Evolutionary conservation across 768 basidiomycete genomes (phyloP).

Genomic region (Trametes coccinea): DNA sequence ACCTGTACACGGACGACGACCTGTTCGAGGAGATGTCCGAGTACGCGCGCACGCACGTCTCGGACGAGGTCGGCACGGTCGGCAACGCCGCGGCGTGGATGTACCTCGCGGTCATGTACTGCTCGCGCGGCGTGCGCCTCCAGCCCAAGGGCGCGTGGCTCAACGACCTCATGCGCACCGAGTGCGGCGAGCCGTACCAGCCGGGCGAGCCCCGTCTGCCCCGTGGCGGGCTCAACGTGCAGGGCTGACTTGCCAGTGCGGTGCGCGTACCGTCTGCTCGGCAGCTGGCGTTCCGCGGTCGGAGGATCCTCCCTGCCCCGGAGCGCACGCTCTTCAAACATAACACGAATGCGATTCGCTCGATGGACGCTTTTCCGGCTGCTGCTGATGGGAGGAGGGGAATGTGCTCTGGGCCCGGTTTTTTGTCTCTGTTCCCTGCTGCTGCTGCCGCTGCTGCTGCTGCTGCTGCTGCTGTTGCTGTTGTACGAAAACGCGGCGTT

Average conservation of each 20-base stretch:
- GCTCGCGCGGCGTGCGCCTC: conserved; percentile 67
- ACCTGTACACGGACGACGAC: conserved; percentile 73
- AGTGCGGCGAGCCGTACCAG: conserved; percentile 70
- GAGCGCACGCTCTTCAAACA: neutral
- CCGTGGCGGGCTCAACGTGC: conserved; percentile 57
- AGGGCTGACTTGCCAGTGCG: conserved; percentile 39
- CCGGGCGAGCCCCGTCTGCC: conserved; percentile 73
- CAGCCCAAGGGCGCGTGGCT: conserved; percentile 83
- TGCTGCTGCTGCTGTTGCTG: neutral
- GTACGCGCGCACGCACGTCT: conserved; percentile 69
- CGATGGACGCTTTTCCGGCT: conserved; percentile 3
- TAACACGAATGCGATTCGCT: neutral
- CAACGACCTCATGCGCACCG: conserved; percentile 76
- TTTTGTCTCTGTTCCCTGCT: neutral
- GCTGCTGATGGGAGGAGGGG: neutral
- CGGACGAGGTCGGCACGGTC: conserved; percentile 82
- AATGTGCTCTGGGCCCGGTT: neutral
- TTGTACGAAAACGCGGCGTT: conserved; percentile 8
- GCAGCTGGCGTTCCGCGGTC: neutral
- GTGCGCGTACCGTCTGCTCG: neutral
- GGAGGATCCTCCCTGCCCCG: neutral
- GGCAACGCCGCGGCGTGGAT: conserved; percentile 71
- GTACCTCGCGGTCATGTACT: conserved; percentile 79
- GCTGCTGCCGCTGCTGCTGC: neutral
- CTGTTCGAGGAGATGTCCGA: conserved; percentile 46